Evolutionary conservation across 441 rosid genomes (phyloP).

Genomic region (Pelargonium australe): DNA sequence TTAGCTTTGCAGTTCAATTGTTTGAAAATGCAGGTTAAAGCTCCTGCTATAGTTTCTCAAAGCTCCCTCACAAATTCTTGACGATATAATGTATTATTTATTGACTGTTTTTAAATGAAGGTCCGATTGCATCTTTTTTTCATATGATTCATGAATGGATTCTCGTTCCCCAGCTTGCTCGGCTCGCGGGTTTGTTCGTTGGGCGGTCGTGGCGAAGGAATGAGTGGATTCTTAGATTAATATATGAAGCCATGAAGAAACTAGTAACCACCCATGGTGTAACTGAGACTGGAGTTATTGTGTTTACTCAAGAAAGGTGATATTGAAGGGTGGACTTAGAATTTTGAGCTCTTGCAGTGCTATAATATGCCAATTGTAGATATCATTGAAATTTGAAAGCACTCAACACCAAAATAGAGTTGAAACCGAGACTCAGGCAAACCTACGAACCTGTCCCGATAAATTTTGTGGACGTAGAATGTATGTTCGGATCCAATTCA

Average conservation of each 20-base stretch:
- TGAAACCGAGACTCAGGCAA: not conserved
- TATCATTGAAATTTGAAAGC: too few species aligned
- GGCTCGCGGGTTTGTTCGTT: too few species aligned
- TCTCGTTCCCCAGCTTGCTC: too few species aligned
- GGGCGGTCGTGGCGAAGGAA: too few species aligned
- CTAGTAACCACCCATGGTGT: too few species aligned
- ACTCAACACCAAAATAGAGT: not conserved
- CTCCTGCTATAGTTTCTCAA: slow-evolving; percentile 46
- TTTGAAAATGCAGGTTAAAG: slow-evolving; percentile 81
- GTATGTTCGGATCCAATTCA: too few species aligned
- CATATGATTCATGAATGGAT: not conserved
- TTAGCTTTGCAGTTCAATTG: slow-evolving; percentile 65
- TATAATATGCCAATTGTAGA: too few species aligned
- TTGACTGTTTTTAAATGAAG: not conserved
- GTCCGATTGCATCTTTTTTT: not conserved
- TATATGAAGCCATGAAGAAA: too few species aligned
- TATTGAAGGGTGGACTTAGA: not conserved
- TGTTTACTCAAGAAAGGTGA: not conserved
- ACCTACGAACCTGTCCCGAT: too few species aligned
- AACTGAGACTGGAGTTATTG: not conserved
- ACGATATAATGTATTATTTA: not conserved
- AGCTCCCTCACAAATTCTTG: slow-evolving; percentile 28
- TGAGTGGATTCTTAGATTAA: too few species aligned
- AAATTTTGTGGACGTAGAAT: too few species aligned
- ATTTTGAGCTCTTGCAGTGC: not conserved